Conservation (phyloP, 192 early-diverging fungal genomes). For the Coemansia brasiliensis region DNA sequence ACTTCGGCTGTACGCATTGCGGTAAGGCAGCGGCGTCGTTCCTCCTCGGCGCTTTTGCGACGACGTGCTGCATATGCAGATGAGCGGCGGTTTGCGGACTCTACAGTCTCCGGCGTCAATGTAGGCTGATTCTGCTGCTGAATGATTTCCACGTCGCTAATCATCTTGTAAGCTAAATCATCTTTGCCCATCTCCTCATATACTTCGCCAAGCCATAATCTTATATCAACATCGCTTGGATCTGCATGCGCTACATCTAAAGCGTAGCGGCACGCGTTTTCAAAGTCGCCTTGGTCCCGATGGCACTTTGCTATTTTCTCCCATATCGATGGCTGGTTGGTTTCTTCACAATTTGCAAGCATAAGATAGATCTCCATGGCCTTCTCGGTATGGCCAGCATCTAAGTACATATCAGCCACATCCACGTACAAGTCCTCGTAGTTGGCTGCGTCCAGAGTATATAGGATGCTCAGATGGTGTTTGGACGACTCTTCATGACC, state of each 20-base stretch:
- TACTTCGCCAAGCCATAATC: slow-evolving; percentile 61
- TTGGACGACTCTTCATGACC: slow-evolving; percentile 69
- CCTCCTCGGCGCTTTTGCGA: slow-evolving; percentile 26
- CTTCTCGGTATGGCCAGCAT: slow-evolving; percentile 15
- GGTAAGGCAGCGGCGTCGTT: slow-evolving; percentile 25
- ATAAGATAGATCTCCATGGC: slow-evolving; percentile 29
- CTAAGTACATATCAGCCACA: slow-evolving; percentile 27
- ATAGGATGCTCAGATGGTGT: slow-evolving; percentile 46
- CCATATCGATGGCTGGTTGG: slow-evolving; percentile 54
- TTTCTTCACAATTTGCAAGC: slow-evolving; percentile 9
- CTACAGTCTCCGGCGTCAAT: background rate
- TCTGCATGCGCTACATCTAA: slow-evolving; percentile 54
- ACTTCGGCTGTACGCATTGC: slow-evolving; percentile 44
- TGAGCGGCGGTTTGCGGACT: background rate
- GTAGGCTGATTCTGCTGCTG: slow-evolving; percentile 10
- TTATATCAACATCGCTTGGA: slow-evolving; percentile 60
- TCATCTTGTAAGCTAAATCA: slow-evolving; percentile 35
- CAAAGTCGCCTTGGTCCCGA: slow-evolving; percentile 58
- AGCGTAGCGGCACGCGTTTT: slow-evolving; percentile 58
- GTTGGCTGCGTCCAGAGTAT: slow-evolving; percentile 10
- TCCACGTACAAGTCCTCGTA: slow-evolving; percentile 46
- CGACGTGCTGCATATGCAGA: slow-evolving; percentile 7
- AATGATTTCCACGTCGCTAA: slow-evolving; percentile 38
- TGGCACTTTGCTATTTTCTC: slow-evolving; percentile 61
- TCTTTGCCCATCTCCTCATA: slow-evolving; percentile 62